Percentiles rank a stretch among this genome's conserved stretches.
Evolutionary conservation across 495 filamentous ascomycete species (phyloP).

Genomic region (Hyaloscypha hepaticicola): DNA sequence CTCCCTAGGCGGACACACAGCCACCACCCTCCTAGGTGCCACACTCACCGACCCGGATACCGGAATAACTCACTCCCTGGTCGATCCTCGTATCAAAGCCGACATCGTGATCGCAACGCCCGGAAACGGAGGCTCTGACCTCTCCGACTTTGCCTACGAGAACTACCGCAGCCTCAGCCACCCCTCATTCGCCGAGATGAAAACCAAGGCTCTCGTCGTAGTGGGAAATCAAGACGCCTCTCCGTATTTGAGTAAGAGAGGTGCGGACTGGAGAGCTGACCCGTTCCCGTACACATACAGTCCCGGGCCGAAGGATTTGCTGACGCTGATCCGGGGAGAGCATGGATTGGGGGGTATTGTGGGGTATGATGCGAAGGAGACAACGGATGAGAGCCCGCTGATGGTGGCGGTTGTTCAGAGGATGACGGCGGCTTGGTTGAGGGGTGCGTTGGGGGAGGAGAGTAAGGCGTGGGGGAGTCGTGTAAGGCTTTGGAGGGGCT

Average conservation of each 20-base stretch:
- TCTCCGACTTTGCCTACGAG: slow-evolving; percentile 1
- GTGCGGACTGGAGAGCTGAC: slow-evolving; percentile 44
- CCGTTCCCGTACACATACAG: slow-evolving; percentile 37
- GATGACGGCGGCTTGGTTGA: slow-evolving; percentile 43
- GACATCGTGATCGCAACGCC: slow-evolving; percentile 37
- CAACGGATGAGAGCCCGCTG: slow-evolving; percentile 42
- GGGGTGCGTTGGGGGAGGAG: slow-evolving; percentile 38
- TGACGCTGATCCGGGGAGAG: slow-evolving; percentile 36
- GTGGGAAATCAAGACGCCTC: slow-evolving; percentile 40
- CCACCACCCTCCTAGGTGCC: slow-evolving; percentile 39
- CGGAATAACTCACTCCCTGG: slow-evolving; percentile 11
- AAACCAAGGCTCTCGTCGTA: slow-evolving; percentile 39
- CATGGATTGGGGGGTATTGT: slow-evolving; percentile 43
- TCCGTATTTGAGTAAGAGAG: slow-evolving; percentile 38
- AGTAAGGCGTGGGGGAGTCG: slow-evolving; percentile 38
- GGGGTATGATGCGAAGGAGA: slow-evolving; percentile 43
- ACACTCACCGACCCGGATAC: slow-evolving; percentile 36
- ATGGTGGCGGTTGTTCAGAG: slow-evolving; percentile 39
- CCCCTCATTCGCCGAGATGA: slow-evolving; percentile 39
- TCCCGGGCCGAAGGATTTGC: slow-evolving; percentile 39
- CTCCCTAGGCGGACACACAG: slow-evolving; percentile 41
- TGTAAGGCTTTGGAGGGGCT: slow-evolving; percentile 34
- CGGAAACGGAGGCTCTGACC: slow-evolving; percentile 30
- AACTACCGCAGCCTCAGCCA: slow-evolving; percentile 35
- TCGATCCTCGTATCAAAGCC: slow-evolving; percentile 40